Percentiles rank a stretch among this genome's conserved stretches.
Conservation (phyloP, 805 yeast species). For the Torulaspora maleeae region DNA sequence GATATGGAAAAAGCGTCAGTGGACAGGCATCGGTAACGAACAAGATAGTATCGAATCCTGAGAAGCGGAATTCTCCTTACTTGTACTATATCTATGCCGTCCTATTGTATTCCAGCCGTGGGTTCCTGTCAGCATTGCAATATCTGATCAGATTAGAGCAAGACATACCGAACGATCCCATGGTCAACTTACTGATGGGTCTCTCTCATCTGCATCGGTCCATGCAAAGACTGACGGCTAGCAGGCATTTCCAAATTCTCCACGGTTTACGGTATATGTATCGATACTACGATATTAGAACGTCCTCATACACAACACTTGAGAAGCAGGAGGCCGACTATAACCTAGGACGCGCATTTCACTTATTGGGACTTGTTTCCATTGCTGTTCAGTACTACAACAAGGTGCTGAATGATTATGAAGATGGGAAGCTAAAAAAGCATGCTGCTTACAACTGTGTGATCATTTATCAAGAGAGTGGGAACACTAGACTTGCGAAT, state of each 20-base stretch:
- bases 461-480: constrained; percentile 68
- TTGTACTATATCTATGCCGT: constrained; percentile 75
- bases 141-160: constrained; percentile 69
- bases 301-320: constrained; percentile 30
- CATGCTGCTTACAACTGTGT: constrained; percentile 87
- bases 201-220: constrained; percentile 83
- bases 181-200: constrained; percentile 69
- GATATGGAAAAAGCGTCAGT: constrained; percentile 47
- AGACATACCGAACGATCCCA: constrained; percentile 68
- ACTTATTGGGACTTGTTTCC: constrained; percentile 69
- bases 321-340: constrained; percentile 75
- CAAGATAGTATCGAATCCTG: constrained; percentile 40
- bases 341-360: constrained; percentile 81
- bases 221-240: constrained; percentile 81
- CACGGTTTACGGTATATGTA: constrained; percentile 78
- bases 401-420: constrained; percentile 53
- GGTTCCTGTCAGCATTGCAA: constrained; percentile 76
- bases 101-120: constrained; percentile 71
- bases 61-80: constrained; percentile 55
- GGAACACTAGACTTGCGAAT: constrained; percentile 63
- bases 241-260: constrained; percentile 79
- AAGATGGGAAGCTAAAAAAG: constrained; percentile 54
- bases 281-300: constrained; percentile 61
- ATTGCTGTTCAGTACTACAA: constrained; percentile 73
- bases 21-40: constrained; percentile 78